Conservation (phyloP, 768 basidiomycete species). For the Panus rudis region DNA sequence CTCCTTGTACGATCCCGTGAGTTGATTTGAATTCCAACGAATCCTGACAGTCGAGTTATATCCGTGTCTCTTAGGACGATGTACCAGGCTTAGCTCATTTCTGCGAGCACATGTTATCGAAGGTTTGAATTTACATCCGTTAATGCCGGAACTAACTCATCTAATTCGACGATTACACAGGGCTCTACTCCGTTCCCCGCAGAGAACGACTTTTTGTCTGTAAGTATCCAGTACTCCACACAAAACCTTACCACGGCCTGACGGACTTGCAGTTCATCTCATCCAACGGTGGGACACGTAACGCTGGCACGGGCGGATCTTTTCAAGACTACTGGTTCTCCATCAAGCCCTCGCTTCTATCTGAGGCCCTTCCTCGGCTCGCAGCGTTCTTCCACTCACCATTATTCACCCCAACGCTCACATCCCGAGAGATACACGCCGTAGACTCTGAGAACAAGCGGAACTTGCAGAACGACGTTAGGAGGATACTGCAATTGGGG, state of each 20-base stretch:
- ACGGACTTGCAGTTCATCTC: constrained; percentile 18
- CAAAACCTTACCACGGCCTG: background rate
- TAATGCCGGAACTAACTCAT: background rate
- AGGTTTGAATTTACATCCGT: constrained; percentile 16
- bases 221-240: constrained; percentile 11
- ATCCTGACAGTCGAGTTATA: no score
- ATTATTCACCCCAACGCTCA: constrained; percentile 36
- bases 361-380: constrained; percentile 31
- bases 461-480: constrained; percentile 42
- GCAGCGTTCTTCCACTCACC: constrained; percentile 46
- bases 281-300: constrained; percentile 39
- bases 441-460: constrained; percentile 52
- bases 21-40: constrained; percentile 6
- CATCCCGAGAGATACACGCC: constrained; percentile 44
- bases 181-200: constrained; percentile 30
- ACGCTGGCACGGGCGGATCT: constrained; percentile 45
- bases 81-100: constrained; percentile 37
- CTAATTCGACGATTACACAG: constrained; percentile 9
- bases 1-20: constrained; percentile 41
- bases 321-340: constrained; percentile 38
- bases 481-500: constrained; percentile 43
- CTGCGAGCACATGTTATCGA: constrained; percentile 47
- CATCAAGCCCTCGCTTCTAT: constrained; percentile 19
- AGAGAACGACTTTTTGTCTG: constrained; percentile 42
- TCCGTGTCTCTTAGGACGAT: constrained; percentile 22